Evolutionary conservation across 306 rosid species (phyloP).

Genomic region (Glycine latifolia): DNA sequence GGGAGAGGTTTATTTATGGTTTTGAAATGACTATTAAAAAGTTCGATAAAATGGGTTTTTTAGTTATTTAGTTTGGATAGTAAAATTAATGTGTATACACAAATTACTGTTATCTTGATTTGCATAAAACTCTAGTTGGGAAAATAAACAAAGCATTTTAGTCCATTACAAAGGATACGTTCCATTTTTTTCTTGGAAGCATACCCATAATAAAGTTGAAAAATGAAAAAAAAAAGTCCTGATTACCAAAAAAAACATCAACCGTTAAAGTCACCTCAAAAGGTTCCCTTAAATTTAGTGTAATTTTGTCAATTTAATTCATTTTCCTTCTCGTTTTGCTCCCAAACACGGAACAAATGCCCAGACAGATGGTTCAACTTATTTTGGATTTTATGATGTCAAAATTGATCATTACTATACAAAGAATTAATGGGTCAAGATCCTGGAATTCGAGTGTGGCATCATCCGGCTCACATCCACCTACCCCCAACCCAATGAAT

Average conservation of each 20-base stretch:
- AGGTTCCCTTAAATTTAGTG: no score
- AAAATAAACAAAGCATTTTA: slow-evolving; percentile 30
- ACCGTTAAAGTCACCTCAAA: no score
- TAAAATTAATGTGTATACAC: background rate
- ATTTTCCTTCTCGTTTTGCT: background rate
- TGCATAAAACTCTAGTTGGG: slow-evolving; percentile 1
- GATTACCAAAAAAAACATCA: no score
- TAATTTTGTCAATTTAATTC: no score
- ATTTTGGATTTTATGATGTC: slow-evolving; percentile 26
- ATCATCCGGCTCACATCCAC: background rate
- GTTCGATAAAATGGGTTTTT: background rate
- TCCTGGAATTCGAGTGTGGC: background rate
- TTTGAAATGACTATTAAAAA: no score
- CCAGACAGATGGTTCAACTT: background rate
- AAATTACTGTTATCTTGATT: slow-evolving; percentile 34
- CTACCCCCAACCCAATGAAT: slow-evolving; percentile 4
- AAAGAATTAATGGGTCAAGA: slow-evolving; percentile 34
- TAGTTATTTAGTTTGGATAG: slow-evolving; percentile 28
- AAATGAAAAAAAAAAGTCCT: no score
- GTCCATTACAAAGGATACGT: no score
- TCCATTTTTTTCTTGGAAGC: no score
- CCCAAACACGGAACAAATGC: background rate
- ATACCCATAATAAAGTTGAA: no score
- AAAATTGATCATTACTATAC: slow-evolving; percentile 37
- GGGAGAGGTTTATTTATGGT: no score